These are phyloP conservation scores for Dictyostelium brefeldianum DNA, from an alignment of 78 protist genomes.

Conservation along the genomic window DNA sequence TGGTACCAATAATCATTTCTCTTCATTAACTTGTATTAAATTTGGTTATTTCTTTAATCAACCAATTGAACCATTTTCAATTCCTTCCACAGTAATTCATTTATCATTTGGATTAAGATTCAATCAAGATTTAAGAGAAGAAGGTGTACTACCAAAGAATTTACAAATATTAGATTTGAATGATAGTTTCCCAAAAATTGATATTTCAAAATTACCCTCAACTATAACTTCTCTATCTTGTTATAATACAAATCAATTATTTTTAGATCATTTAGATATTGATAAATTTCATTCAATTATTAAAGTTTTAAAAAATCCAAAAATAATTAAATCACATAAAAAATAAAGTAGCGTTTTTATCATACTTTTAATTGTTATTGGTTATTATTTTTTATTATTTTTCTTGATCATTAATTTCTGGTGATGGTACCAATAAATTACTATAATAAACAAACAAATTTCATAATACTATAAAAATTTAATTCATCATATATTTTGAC, in stretches of 20 bases:
- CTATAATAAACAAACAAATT: too few species aligned
- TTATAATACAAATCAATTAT: not conserved
- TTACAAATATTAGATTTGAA: not conserved
- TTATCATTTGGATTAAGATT: not conserved
- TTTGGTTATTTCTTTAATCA: not conserved
- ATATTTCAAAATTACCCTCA: not conserved
- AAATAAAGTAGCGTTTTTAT: too few species aligned
- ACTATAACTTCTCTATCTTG: not conserved
- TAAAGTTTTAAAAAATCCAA: too few species aligned
- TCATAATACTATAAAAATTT: too few species aligned
- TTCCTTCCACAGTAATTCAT: not conserved
- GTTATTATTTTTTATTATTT: too few species aligned
- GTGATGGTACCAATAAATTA: too few species aligned
- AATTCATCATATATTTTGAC: too few species aligned
- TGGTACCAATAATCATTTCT: not conserved
- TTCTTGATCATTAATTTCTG: too few species aligned
- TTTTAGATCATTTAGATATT: not conserved
- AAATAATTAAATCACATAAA: too few species aligned
- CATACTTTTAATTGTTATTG: too few species aligned
- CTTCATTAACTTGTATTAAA: not conserved
- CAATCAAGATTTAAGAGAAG: slow-evolving; percentile 4
- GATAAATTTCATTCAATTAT: not conserved
- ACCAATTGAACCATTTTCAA: not conserved
- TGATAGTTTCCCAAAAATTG: not conserved
- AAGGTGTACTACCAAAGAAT: not conserved